phyloP scores from a whole-genome alignment of 371 early-diverging fungal species.

The Mortierella sp. region DNA sequence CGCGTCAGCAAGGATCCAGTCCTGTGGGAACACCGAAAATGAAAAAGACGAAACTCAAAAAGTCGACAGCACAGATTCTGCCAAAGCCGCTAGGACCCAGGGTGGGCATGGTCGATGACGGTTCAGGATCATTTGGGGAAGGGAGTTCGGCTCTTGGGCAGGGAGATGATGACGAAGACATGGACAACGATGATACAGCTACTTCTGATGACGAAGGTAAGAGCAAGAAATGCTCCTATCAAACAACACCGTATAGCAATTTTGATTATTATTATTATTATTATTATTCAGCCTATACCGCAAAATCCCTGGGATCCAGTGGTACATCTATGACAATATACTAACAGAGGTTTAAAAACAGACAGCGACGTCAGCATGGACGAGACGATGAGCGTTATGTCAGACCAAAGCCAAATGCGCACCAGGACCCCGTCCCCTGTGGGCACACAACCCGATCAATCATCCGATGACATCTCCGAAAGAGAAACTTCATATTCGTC shows the following conservation, averaged over 20 bases:
- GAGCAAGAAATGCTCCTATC: neutral
- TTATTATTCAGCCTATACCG: too few relatives aligned
- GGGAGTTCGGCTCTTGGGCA: neutral
- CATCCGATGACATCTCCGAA: conserved; percentile 41
- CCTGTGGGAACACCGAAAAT: conserved; percentile 12
- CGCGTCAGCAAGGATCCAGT: conserved; percentile 12
- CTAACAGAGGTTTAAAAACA: neutral
- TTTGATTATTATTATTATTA: too few relatives aligned
- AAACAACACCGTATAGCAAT: too few relatives aligned
- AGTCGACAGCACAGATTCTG: conserved; percentile 13
- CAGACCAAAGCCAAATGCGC: conserved; percentile 27
- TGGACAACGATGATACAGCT: conserved; percentile 10
- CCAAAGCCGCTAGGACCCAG: conserved; percentile 12
- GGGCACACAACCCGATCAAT: conserved; percentile 18
- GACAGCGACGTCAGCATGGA: conserved; percentile 46
- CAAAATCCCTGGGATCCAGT: neutral
- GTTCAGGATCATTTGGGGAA: neutral
- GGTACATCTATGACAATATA: neutral
- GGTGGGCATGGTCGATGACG: conserved; percentile 5
- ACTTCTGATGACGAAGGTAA: conserved; percentile 17
- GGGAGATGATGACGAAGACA: conserved; percentile 18
- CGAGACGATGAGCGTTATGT: conserved; percentile 41
- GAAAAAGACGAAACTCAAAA: conserved; percentile 18
- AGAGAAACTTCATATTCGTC: conserved; percentile 34
- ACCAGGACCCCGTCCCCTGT: conserved; percentile 33